Conservation (phyloP, 306 rosid species). For the Echinosophora koreensis region DNA sequence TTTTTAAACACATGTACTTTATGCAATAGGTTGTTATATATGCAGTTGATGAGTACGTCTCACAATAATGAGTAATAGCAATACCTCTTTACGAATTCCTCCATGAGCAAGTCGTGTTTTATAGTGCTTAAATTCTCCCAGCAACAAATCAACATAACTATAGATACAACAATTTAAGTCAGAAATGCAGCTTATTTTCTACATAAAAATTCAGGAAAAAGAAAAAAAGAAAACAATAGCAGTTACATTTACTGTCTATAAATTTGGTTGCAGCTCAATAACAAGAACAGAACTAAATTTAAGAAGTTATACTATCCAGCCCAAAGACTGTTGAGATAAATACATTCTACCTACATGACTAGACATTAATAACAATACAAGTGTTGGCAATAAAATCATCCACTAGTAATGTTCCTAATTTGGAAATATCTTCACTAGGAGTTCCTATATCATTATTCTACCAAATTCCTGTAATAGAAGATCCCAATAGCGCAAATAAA, state of each 20-base stretch:
- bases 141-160: conserved; percentile 93
- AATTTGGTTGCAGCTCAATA: background rate
- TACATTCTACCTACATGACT: conserved; percentile 9
- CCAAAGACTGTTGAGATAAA: conserved; percentile 26
- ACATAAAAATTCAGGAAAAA: background rate
- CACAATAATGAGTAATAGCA: conserved; percentile 39
- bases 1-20: conserved; percentile 28
- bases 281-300: conserved; percentile 10
- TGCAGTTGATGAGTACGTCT: conserved; percentile 38
- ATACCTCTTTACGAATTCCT: conserved; percentile 94
- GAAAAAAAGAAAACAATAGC: background rate
- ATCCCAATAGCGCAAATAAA: conserved; percentile 23
- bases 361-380: conserved; percentile 22
- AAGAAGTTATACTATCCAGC: background rate
- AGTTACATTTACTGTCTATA: conserved; percentile 1
- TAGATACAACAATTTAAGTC: conserved; percentile 53
- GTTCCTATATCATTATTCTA: conserved; percentile 16
- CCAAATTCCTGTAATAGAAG: conserved; percentile 18
- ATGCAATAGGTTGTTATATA: conserved; percentile 22
- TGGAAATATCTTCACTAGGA: conserved; percentile 19
- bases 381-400: conserved; percentile 13
- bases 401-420: background rate
- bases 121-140: conserved; percentile 98
- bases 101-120: conserved; percentile 94
- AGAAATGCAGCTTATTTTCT: conserved; percentile 39